These are phyloP conservation scores for Blastocystis sp. DNA, from an alignment of 352 stramenopile genomes.

Conservation along the genomic window DNA sequence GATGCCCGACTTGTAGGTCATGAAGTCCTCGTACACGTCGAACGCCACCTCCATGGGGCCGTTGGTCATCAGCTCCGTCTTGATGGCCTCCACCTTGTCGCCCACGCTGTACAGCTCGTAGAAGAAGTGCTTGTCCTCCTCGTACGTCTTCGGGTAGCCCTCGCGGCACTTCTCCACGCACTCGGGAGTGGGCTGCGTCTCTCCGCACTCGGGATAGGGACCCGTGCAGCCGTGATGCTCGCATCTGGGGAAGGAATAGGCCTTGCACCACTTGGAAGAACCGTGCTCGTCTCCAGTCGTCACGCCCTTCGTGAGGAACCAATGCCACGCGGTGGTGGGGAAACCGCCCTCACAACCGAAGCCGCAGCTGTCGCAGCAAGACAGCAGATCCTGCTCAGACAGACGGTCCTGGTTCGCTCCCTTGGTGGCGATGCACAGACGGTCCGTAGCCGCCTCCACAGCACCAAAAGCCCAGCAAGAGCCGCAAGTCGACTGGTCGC, in stretches of 20 bases:
- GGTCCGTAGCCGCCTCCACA: conserved; percentile 51
- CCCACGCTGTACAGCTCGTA: conserved; percentile 58
- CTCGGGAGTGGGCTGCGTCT: conserved; percentile 70
- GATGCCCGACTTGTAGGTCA: conserved; percentile 72
- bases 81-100: conserved; percentile 72
- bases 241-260: conserved; percentile 74
- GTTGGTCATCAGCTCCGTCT: conserved; percentile 73
- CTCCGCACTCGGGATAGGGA: conserved; percentile 66
- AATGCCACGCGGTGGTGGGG: conserved; percentile 73
- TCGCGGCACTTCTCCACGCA: conserved; percentile 73
- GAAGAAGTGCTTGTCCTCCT: conserved; percentile 73
- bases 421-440: conserved; percentile 70
- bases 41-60: conserved; percentile 73
- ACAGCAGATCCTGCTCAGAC: conserved; percentile 73
- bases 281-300: conserved; percentile 73
- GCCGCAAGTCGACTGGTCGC: conserved; percentile 74
- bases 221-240: conserved; percentile 73
- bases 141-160: conserved; percentile 71
- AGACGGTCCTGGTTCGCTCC: conserved; percentile 69
- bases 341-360: conserved; percentile 76
- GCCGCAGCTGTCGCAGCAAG: conserved; percentile 74
- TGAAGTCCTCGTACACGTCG: conserved; percentile 75
- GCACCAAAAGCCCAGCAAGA: conserved; percentile 75
- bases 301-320: conserved; percentile 73
- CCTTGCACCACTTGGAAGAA: conserved; percentile 72